Conservation (phyloP, 2,329 filamentous ascomycete species). For the Penicillium sp. region DNA sequence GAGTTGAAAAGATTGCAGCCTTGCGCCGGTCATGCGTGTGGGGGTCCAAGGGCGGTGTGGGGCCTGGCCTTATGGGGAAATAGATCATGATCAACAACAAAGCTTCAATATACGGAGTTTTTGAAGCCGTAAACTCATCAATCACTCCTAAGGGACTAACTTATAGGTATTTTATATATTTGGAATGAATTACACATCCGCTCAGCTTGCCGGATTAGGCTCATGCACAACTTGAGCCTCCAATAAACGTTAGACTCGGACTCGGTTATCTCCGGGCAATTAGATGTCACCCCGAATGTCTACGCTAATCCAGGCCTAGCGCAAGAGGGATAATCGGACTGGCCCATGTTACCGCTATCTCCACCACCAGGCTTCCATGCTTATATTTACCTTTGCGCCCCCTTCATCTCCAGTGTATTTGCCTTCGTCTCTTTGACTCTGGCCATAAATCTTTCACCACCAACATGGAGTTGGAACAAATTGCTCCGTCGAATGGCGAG, state of each 20-base stretch:
- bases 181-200: no score
- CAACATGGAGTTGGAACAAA: not conserved
- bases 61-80: not conserved
- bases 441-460: not conserved
- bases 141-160: no score
- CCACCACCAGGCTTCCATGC: not conserved
- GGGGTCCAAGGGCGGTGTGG: slow-evolving; percentile 4
- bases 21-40: not conserved
- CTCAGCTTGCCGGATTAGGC: no score
- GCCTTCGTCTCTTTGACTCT: no score
- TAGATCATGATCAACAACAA: not conserved
- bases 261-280: not conserved
- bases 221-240: no score
- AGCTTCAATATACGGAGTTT: no score
- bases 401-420: no score
- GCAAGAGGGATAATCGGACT: not conserved
- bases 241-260: not conserved
- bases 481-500: not conserved
- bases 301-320: not conserved
- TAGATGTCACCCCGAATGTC: not conserved
- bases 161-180: no score
- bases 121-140: not conserved
- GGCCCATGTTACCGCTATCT: not conserved
- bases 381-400: not conserved
- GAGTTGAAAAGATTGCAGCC: not conserved